Evolutionary conservation across 1,139 yeast genomes (phyloP).

Genomic region (Suhomyces taliae): DNA sequence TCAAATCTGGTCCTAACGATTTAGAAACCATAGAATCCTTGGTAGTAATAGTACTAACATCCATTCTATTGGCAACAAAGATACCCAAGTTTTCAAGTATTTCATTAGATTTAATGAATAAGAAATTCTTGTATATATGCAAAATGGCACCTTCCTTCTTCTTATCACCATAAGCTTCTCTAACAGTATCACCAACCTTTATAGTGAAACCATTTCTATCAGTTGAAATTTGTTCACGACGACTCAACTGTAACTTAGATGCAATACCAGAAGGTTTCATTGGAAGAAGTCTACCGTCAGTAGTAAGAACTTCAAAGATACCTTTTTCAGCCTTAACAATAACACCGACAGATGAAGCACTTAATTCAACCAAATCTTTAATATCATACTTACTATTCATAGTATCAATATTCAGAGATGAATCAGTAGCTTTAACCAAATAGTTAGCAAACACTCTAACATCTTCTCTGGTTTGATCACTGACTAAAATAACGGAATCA

Average conservation of each 20-base stretch:
- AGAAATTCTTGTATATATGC: slow-evolving; percentile 77
- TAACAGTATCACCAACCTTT: slow-evolving; percentile 87
- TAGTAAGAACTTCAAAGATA: slow-evolving; percentile 74
- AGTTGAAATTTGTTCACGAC: slow-evolving; percentile 79
- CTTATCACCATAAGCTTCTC: slow-evolving; percentile 69
- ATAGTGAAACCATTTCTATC: slow-evolving; percentile 84
- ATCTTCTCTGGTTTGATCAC: slow-evolving; percentile 86
- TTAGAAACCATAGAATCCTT: slow-evolving; percentile 66
- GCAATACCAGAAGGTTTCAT: slow-evolving; percentile 81
- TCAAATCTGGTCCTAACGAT: slow-evolving; percentile 63
- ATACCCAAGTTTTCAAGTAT: slow-evolving; percentile 88
- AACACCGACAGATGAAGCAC: slow-evolving; percentile 85
- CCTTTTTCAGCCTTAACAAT: slow-evolving; percentile 88
- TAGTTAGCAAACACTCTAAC: slow-evolving; percentile 91
- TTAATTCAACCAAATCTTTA: slow-evolving; percentile 86
- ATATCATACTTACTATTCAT: slow-evolving; percentile 72
- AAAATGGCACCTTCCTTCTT: slow-evolving; percentile 80
- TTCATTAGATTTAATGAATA: slow-evolving; percentile 79
- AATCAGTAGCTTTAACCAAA: slow-evolving; percentile 74
- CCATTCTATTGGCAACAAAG: slow-evolving; percentile 73
- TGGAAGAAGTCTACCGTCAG: slow-evolving; percentile 74
- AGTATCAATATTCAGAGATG: slow-evolving; percentile 43
- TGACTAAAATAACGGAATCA: slow-evolving; percentile 84
- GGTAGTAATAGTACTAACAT: slow-evolving; percentile 80
- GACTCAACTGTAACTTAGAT: slow-evolving; percentile 61